Base-by-base conservation (phyloP, 176 grass and related monocot genomes). In the Rhynchospora pubera region DNA sequence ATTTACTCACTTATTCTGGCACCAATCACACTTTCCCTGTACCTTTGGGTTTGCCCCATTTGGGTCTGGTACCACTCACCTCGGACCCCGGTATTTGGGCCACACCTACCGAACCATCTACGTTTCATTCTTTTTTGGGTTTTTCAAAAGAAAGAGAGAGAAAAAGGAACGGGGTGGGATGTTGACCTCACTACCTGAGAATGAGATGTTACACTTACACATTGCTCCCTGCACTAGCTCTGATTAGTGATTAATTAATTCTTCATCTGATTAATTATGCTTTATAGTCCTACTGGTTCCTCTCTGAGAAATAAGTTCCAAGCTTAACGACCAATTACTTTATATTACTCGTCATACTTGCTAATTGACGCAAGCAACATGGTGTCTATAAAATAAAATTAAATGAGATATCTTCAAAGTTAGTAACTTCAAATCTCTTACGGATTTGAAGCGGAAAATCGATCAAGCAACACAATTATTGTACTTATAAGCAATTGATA, bases 11-110 rank as follows among this genome's bases (percentile, higher is more conserved):
- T 43, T 28, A 22, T 51, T 74, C 51, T 26, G 46, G 69, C 51
- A 60, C 57, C 55, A 79, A 79, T 18, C 26, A 57, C 19, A 19
- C 58, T 23, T 44, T 24, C 61, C 42, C 19, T 23, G 9, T 58
- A 50, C 26, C 9, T 81, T 47, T 59, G 78, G 78, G 28, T 50
- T 73, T 81, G 16, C 53, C 59, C 78, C 61, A 81, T 81, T 81
- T 50, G 78, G 76, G 23, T 60, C 50, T 79, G 77, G 77, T 79
- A 79, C 55, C 26, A 5, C 19, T 79, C 55, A 79, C 26, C 14
- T 58, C 77, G 42, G 5, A 57, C 0, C 2, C 3, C 16, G 69
- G 45, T 74, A 74, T 74, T 46, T 74, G 69, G 21, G 10, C 69
- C 69, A 51, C n/a, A 26, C 19, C 44, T 50, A 23, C 19, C 46